phyloP scores from a whole-genome alignment of 768 basidiomycete genomes.

The Coprinellus micaceus region DNA sequence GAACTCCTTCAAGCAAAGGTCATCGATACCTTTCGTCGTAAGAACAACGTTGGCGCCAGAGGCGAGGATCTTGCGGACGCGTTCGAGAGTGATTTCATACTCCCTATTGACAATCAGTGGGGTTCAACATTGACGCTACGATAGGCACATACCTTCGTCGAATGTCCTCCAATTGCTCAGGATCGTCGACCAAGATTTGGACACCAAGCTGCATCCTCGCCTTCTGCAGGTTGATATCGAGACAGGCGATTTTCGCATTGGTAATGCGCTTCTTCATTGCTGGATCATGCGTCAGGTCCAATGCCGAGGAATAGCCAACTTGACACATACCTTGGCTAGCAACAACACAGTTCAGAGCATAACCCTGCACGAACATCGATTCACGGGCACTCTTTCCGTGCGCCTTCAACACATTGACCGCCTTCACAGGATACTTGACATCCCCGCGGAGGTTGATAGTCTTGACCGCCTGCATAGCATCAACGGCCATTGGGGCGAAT shows the following conservation, averaged over 20 bases:
- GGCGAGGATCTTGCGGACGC: conserved; percentile 92
- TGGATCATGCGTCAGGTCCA: conserved; percentile 26
- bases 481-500: conserved; percentile 98
- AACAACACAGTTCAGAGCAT: conserved; percentile 97
- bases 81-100: conserved; percentile 91
- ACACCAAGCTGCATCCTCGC: conserved; percentile 96
- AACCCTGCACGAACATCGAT: conserved; percentile 91
- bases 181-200: conserved; percentile 95
- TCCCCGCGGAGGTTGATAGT: conserved; percentile 92
- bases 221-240: conserved; percentile 97
- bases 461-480: conserved; percentile 97
- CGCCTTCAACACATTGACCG: conserved; percentile 96
- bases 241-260: conserved; percentile 95
- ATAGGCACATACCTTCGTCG: conserved; percentile 66
- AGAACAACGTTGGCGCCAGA: conserved; percentile 95
- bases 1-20: conserved; percentile 96
- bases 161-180: conserved; percentile 94
- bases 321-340: conserved; percentile 86
- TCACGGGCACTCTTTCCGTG: conserved; percentile 95
- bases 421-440: conserved; percentile 98
- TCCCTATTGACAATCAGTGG: conserved; percentile 53
- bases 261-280: conserved; percentile 96
- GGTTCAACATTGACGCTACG: neutral
- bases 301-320: neutral
- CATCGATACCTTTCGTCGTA: conserved; percentile 98